phyloP scores from a whole-genome alignment of 768 basidiomycete genomes.

The Glaciozyma antarctica region DNA sequence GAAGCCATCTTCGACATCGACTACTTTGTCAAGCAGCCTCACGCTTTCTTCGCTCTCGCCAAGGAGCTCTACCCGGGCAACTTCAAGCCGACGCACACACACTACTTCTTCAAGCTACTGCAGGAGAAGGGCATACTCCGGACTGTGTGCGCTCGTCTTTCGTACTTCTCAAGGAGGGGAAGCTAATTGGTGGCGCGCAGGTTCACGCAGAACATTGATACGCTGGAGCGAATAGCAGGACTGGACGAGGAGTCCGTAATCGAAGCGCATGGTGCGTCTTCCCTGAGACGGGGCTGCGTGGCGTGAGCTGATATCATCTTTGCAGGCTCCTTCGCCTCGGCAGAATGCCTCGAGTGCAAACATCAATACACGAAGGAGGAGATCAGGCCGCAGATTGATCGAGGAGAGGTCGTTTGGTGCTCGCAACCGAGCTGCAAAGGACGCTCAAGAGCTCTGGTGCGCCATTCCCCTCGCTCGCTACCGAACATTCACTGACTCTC shows the following conservation, averaged over 20 bases:
- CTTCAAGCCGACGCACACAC: constrained; percentile 71
- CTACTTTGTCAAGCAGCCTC: constrained; percentile 49
- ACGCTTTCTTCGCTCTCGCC: constrained; percentile 71
- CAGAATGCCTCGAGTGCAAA: constrained; percentile 70
- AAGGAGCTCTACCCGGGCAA: constrained; percentile 80
- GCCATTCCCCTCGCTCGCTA: neutral
- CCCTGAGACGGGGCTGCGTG: neutral
- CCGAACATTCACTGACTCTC: constrained; percentile 74
- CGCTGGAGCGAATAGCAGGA: constrained; percentile 74
- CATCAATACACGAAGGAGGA: constrained; percentile 52
- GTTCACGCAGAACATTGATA: constrained; percentile 75
- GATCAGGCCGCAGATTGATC: constrained; percentile 56
- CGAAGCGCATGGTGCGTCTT: constrained; percentile 66
- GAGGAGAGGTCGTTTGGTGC: constrained; percentile 63
- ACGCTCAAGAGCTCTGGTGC: constrained; percentile 8
- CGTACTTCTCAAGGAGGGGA: no score
- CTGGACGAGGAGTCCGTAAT: constrained; percentile 64
- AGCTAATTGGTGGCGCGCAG: neutral
- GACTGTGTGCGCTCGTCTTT: constrained; percentile 26
- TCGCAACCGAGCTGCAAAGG: constrained; percentile 33
- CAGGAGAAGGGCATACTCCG: constrained; percentile 58
- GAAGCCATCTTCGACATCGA: constrained; percentile 91
- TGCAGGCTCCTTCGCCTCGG: constrained; percentile 70
- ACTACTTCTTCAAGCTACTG: constrained; percentile 80
- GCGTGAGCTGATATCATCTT: neutral